phyloP scores from a whole-genome alignment of 2,329 filamentous ascomycete genomes.

The Nannizzia gypsea region DNA sequence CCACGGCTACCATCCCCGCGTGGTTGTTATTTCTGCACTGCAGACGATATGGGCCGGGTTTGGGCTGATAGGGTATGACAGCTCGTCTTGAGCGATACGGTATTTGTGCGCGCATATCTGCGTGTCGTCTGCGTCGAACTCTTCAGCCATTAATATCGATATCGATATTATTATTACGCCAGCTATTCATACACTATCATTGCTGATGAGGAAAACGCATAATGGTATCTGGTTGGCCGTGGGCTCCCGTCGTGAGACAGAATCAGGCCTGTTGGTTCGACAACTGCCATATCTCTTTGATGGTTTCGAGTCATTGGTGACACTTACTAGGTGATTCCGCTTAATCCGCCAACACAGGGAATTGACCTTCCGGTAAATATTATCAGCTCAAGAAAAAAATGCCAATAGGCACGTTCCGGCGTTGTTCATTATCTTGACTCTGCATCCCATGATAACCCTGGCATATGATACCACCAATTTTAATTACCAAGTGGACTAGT shows the following conservation, averaged over 20 bases:
- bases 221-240: not conserved
- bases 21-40: slow-evolving; percentile 1
- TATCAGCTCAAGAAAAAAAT: not conserved
- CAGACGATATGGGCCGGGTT: not conserved
- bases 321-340: not conserved
- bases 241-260: not conserved
- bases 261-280: not conserved
- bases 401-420: not conserved
- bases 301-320: not conserved
- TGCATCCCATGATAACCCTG: not conserved
- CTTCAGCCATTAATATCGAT: not conserved
- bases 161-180: not conserved
- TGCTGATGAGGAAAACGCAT: not conserved
- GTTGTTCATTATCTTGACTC: not conserved
- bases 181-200: not conserved
- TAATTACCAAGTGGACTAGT: not conserved
- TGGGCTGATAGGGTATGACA: not conserved
- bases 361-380: not conserved
- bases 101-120: too few relatives aligned
- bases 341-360: not conserved
- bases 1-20: not conserved
- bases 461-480: not conserved
- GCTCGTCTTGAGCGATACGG: not conserved
- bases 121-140: not conserved
- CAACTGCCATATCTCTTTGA: not conserved